Evolutionary conservation across 1,284 basidiomycete genomes (phyloP), one percentile per base, ranked within the genome.

Genomic region (Sporisorium exsertum): DNA sequence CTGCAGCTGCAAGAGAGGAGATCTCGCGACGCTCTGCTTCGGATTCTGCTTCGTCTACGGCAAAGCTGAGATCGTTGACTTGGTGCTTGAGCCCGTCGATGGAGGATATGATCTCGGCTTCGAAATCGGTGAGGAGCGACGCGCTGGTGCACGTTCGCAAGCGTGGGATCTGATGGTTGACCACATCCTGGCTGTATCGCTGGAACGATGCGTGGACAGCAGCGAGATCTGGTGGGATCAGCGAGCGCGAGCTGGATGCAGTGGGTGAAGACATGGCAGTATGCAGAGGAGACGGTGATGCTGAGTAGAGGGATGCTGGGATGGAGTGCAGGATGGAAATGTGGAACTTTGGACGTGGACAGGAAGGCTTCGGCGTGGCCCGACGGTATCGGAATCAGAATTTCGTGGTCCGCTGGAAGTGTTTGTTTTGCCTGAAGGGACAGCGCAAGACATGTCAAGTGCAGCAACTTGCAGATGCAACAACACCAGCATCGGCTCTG

Each of bases 31-130:
- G 73, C 37, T 81, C 72, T 1, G 56, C 59, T 1, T 55, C 42
- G 0, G 72, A 50, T 13, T 77, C 78, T 9, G 75, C 70, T 40
- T 82, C 81, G 47, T 81, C 79, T 5, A 75, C 56, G 22, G 71
- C 74, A 45, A 78, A 65, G 10, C 63, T 64, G 42, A 82, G 67
- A 27, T 80, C 61, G 33, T 51, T 61, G 22, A 76, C 65, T 40
- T 79, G 68, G 5, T 69, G 65, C 43, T 70, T 69, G 50, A 81
- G 64, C 3, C 63, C 62, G 13, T 73, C 73, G 33, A 80, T 57
- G 33, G 78, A 80, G 0, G 72, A 64, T 24, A 71, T 73, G 45
- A 79, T 35, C 29, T 80, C 80, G 27, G 66, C 33, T 47, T 81
- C 78, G 49, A 63, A 73, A 50, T 71, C 75, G 5, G 67, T 52